Conservation (phyloP, 2,329 filamentous ascomycete species). For the Cyclaneusma minus region DNA sequence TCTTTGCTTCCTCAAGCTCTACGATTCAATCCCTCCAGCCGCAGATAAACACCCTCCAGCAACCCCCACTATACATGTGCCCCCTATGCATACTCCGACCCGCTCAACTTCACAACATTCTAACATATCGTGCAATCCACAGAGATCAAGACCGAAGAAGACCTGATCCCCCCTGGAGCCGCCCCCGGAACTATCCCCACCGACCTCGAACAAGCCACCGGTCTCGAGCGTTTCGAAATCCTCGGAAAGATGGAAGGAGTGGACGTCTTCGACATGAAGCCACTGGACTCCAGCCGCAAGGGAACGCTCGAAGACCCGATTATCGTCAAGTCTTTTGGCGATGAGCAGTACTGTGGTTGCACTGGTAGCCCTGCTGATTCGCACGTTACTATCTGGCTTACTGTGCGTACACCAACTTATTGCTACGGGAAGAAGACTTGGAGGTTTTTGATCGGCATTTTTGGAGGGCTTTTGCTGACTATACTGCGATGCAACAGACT, state of each 20-base stretch:
- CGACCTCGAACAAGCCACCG: slow-evolving; percentile 89
- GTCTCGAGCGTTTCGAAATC: slow-evolving; percentile 96
- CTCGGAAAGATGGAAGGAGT: slow-evolving; percentile 98
- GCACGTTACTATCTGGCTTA: slow-evolving; percentile 81
- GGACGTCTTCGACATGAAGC: slow-evolving; percentile 97
- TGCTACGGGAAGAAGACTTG: too few species aligned
- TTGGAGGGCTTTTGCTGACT: slow-evolving; percentile 1
- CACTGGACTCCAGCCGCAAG: slow-evolving; percentile 76
- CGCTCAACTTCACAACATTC: slow-evolving; percentile 1
- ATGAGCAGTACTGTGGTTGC: slow-evolving; percentile 95
- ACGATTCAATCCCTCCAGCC: neutral
- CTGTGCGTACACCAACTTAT: slow-evolving; percentile 47
- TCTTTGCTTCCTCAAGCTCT: slow-evolving; percentile 1
- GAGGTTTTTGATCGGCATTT: too few species aligned
- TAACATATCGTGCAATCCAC: slow-evolving; percentile 7
- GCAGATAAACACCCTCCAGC: slow-evolving; percentile 2
- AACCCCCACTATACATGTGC: slow-evolving; percentile 1
- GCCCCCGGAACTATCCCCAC: slow-evolving; percentile 71
- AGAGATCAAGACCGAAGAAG: slow-evolving; percentile 75
- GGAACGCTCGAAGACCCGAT: slow-evolving; percentile 91
- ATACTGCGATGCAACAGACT: slow-evolving; percentile 37
- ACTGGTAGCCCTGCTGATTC: slow-evolving; percentile 89
- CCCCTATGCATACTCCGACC: neutral
- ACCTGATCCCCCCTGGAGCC: slow-evolving; percentile 76
- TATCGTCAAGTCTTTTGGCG: slow-evolving; percentile 75